These are phyloP conservation scores for Globisporangium heterothallicum DNA, from an alignment of 352 stramenopile genomes.

Conservation along the genomic window DNA sequence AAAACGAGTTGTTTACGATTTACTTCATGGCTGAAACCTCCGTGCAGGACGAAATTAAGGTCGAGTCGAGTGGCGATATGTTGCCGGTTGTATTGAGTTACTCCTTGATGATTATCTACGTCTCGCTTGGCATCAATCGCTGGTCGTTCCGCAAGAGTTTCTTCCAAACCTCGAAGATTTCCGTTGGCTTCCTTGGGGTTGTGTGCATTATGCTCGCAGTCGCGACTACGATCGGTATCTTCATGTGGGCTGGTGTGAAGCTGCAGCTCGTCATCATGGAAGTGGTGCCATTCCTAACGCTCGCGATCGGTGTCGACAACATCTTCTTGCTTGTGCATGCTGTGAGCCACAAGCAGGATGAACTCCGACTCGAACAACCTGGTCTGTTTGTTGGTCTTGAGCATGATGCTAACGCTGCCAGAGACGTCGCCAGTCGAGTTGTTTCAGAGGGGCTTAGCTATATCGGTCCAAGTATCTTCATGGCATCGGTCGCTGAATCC, in stretches of 20 bases:
- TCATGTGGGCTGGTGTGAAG: slow-evolving; percentile 53
- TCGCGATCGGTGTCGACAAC: slow-evolving; percentile 67
- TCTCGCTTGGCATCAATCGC: slow-evolving; percentile 59
- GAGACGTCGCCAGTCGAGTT: slow-evolving; percentile 33
- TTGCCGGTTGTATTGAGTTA: slow-evolving; percentile 49
- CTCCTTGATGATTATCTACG: slow-evolving; percentile 61
- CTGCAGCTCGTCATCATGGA: slow-evolving; percentile 74
- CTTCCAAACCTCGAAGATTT: slow-evolving; percentile 54
- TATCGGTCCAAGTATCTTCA: slow-evolving; percentile 63
- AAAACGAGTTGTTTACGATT: slow-evolving; percentile 43
- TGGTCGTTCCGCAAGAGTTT: slow-evolving; percentile 41
- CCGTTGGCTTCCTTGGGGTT: slow-evolving; percentile 49
- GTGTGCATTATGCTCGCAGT: slow-evolving; percentile 56
- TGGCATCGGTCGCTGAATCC: slow-evolving; percentile 48
- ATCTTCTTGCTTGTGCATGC: slow-evolving; percentile 68
- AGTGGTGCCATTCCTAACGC: slow-evolving; percentile 58
- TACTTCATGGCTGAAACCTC: slow-evolving; percentile 59
- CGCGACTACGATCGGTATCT: slow-evolving; percentile 51
- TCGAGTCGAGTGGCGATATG: slow-evolving; percentile 45
- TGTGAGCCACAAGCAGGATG: slow-evolving; percentile 41
- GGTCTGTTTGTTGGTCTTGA: slow-evolving; percentile 40
- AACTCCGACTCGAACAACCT: slow-evolving; percentile 23
- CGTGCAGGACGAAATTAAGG: slow-evolving; percentile 52
- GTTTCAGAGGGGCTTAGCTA: slow-evolving; percentile 36
- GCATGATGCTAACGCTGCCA: slow-evolving; percentile 28